A percentile compares a stretch with the other conserved stretches of the same genome.
phyloP scores from a whole-genome alignment of 441 rosid genomes.

The Melastoma candidum region DNA sequence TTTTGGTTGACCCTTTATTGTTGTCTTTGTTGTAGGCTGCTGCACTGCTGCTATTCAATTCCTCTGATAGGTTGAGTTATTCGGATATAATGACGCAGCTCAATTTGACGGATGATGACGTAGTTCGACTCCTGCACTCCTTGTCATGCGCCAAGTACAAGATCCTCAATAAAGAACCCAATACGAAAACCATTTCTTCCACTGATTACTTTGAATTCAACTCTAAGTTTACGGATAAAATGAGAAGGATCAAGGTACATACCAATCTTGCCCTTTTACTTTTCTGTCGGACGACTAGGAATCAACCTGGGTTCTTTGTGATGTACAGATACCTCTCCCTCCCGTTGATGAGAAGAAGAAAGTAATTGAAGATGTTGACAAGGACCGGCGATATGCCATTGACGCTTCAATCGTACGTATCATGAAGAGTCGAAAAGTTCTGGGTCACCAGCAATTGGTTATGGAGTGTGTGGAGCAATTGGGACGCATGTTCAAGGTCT shows the following conservation, averaged over 20 bases:
- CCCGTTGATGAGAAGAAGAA: conserved; percentile 18
- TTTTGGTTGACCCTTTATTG: background rate
- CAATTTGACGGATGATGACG: conserved; percentile 74
- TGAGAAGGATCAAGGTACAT: conserved; percentile 91
- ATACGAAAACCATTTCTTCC: conserved; percentile 53
- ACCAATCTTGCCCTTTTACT: background rate
- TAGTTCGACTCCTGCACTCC: conserved; percentile 83
- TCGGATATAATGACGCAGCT: conserved; percentile 71
- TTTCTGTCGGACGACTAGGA: background rate
- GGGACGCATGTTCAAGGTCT: conserved; percentile 91
- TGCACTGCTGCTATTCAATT: conserved; percentile 70
- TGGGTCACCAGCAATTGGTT: conserved; percentile 80
- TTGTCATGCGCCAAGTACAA: conserved; percentile 87
- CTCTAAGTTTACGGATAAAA: conserved; percentile 65
- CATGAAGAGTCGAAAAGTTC: conserved; percentile 84
- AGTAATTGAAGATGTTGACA: conserved; percentile 17
- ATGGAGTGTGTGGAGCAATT: conserved; percentile 87
- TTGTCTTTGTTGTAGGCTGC: conserved; percentile 31
- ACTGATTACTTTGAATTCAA: conserved; percentile 72
- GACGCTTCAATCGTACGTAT: conserved; percentile 97
- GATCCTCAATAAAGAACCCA: conserved; percentile 78
- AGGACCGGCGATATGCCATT: conserved; percentile 36
- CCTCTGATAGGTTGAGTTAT: conserved; percentile 62
- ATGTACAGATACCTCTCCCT: conserved; percentile 32
- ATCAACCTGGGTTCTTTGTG: conserved; percentile 4